Base-by-base conservation (phyloP, 2,329 filamentous ascomycete species). In the Hymenoscyphus fructigenus region DNA sequence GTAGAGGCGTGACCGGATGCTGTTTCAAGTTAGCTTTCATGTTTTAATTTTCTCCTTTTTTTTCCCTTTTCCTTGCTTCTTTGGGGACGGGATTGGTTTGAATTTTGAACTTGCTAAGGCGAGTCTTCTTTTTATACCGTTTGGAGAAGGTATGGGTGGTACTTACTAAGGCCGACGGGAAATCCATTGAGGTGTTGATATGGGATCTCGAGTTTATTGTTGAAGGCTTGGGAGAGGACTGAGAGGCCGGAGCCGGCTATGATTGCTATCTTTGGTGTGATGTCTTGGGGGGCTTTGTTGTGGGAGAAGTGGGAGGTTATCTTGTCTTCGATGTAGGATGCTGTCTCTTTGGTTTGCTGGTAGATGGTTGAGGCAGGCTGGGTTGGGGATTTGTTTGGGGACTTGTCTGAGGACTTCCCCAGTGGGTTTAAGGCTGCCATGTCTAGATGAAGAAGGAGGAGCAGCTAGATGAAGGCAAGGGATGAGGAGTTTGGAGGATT, bases 1-100 rank as follows among this genome's bases (percentile, higher is more conserved):
- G 66, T 70, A 7, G 67, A 65, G 47, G 64, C 66, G 63, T 70
- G 68, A 12, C 68, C 67, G 1, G 44, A 26, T 23, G n/a, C 44
- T 50, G 7, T 26, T 6, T 9, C 15, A 34, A 65, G 63, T 70
- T 12, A 50, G 36, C 28, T 57, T n/a, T 17, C 9, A 14, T 61
- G 26, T 9, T 29, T 57, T 28, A 9, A 17, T 53, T 38, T 6
- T 7, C 5, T 32, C 29, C 29, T 32, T 32, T 32, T 7, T 32
- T 7, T 7, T 32, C 29, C 5, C 2, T 7, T 32, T 6, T 32
- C 5, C 5, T 1, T 3, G 29, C 29, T n/a, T n/a, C n/a, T n/a
- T n/a, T n/a, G n/a, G n/a, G n/a, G n/a, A n/a, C n/a, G n/a, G n/a
- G n/a, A n/a, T n/a, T n/a, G n/a, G n/a, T n/a, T n/a, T n/a, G n/a